Percentiles rank a stretch among this genome's conserved stretches.
phyloP scores from a whole-genome alignment of 2,329 filamentous ascomycete genomes.

The Colletotrichum lentis region DNA sequence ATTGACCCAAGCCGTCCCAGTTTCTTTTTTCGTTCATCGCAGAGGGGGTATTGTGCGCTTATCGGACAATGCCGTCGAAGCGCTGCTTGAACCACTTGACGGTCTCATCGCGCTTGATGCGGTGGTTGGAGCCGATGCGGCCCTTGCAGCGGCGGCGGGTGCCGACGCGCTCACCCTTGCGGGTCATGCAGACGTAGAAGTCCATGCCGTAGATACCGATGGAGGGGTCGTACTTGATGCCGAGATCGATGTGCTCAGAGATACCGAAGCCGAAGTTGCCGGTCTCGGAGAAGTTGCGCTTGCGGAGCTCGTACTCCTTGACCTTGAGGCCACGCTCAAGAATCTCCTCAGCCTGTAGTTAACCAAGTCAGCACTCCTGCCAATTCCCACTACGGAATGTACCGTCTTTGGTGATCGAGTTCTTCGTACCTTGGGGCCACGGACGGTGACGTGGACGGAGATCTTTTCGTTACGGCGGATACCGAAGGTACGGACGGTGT shows the following conservation, averaged over 20 bases:
- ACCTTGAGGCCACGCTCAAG: constrained; percentile 99
- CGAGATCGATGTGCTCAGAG: constrained; percentile 99
- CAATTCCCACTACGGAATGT: neutral
- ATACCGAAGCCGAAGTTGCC: constrained; percentile 99
- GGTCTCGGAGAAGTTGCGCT: constrained; percentile 99
- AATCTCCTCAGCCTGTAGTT: constrained; percentile 89
- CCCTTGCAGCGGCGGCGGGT: constrained; percentile 91
- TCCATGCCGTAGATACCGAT: constrained; percentile 99
- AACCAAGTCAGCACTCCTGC: neutral
- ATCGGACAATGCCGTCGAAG: constrained; percentile 99
- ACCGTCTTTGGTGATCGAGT: constrained; percentile 12
- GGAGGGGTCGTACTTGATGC: constrained; percentile 99
- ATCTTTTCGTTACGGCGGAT: constrained; percentile 99
- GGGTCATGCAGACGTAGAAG: constrained; percentile 99
- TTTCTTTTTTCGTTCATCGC: constrained; percentile 31
- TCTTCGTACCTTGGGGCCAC: constrained; percentile 76
- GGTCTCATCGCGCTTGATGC: constrained; percentile 93
- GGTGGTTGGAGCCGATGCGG: constrained; percentile 86
- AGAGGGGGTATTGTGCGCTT: constrained; percentile 58
- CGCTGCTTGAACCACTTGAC: constrained; percentile 92
- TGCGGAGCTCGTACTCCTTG: constrained; percentile 99
- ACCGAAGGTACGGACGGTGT: constrained; percentile 99
- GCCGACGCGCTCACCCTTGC: constrained; percentile 96
- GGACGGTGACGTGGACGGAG: constrained; percentile 98
- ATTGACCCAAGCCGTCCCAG: constrained; percentile 40